Percentiles rank a stretch among this genome's conserved stretches.
These are phyloP conservation scores for Colletotrichum sp. DNA, from an alignment of 2,329 filamentous ascomycete species.

Conservation along the genomic window DNA sequence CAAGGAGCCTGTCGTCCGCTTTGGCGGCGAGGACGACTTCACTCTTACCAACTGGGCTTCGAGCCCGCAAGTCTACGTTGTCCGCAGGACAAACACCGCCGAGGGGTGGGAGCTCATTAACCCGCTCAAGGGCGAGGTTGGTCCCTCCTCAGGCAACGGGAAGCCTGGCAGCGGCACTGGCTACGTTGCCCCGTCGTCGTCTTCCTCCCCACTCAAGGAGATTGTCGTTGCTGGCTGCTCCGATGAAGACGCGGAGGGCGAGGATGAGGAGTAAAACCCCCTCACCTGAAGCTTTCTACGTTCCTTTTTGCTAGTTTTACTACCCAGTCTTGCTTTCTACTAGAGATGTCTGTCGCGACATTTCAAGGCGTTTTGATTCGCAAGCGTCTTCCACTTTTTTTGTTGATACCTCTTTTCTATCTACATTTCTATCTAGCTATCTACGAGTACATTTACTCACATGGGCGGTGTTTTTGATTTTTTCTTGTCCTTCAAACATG, in stretches of 20 bases:
- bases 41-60: conserved; percentile 47
- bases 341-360: neutral
- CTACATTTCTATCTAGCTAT: neutral
- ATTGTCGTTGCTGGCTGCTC: neutral
- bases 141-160: conserved; percentile 17
- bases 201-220: neutral
- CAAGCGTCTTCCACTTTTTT: neutral
- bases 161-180: conserved; percentile 7
- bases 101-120: conserved; percentile 38
- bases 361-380: neutral
- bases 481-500: neutral
- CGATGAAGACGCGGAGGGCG: conserved; percentile 22
- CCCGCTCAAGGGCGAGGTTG: conserved; percentile 25
- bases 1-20: conserved; percentile 33
- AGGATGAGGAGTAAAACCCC: conserved; percentile 8
- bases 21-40: conserved; percentile 42
- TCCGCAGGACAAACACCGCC: conserved; percentile 23
- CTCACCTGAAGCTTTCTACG: neutral
- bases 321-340: neutral
- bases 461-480: neutral
- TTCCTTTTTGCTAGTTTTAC: neutral
- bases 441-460: neutral
- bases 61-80: conserved; percentile 39
- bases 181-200: neutral
- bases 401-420: neutral